A percentile compares a stretch with the other conserved stretches of the same genome.
phyloP scores from a whole-genome alignment of 73 alveolate species.

The Diophrys sp. region DNA sequence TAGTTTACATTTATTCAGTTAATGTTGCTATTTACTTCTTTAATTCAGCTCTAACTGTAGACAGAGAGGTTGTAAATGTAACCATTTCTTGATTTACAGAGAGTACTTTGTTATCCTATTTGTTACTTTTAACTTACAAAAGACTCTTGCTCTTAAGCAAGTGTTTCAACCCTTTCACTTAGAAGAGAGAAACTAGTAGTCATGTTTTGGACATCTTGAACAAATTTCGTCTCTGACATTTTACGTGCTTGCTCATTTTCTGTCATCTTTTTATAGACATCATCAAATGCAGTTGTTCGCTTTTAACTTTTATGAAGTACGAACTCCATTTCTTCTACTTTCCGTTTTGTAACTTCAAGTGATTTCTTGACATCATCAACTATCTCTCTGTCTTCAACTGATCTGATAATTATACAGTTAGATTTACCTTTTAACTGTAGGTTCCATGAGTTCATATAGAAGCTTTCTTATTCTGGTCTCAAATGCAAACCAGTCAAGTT shows the following conservation, averaged over 20 bases:
- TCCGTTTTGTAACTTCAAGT: neutral
- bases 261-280: slow-evolving; percentile 19
- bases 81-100: neutral
- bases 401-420: neutral
- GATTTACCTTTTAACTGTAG: slow-evolving; percentile 8
- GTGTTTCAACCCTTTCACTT: neutral
- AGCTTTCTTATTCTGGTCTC: slow-evolving; percentile 25
- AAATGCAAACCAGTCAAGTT: slow-evolving; percentile 33
- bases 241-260: slow-evolving; percentile 6
- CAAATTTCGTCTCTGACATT: neutral
- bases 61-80: too few relatives aligned
- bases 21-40: too few relatives aligned
- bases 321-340: slow-evolving; percentile 25
- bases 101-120: too few relatives aligned
- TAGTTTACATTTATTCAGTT: too few relatives aligned
- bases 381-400: slow-evolving; percentile 23
- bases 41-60: too few relatives aligned
- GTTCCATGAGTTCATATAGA: slow-evolving; percentile 20
- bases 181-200: neutral
- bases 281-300: slow-evolving; percentile 33
- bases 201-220: slow-evolving; percentile 9
- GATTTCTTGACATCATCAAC: slow-evolving; percentile 1
- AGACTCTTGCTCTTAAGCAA: neutral
- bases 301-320: slow-evolving; percentile 15
- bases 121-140: too few relatives aligned